Evolutionary conservation across 305 asterid genomes (phyloP), one percentile per base, ranked within the genome.

Genomic region (Fraxinus floribunda): DNA sequence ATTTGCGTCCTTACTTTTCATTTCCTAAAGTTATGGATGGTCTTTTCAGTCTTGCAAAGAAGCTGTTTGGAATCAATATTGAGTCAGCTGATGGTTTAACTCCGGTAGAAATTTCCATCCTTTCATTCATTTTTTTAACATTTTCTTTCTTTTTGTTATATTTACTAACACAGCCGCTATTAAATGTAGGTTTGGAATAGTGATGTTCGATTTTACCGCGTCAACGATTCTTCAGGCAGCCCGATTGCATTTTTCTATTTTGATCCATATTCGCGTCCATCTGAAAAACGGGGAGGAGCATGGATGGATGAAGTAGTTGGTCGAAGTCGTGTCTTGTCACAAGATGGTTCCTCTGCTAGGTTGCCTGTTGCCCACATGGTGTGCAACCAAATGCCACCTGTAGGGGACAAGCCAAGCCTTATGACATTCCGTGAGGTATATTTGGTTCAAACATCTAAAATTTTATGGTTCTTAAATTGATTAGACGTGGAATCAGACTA

Each of bases 361-460:
- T 90, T 97, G 90, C 99, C 99, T 84, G 93, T 92, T 79, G 98
- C 98, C 70, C 98, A 92, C 87, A 93, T 97, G 98, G 97, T 97
- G 84, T 97, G 99, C 92, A 97, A 97, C 90, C 99, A 97, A 88
- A 97, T 97, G 98, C 98, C 99, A 86, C 99, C 99, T 7, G 98
- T 97, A 29, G 99, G 99, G 57, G 92, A 97, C 86, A 97, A 97
- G 82, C 99, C 99, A 78, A 97, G 99, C 88, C 94, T 97, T 52
- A 97, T 97, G 99, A 97, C 99, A 68, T 97, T 97, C 82, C 95
- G 91, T 18, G 99, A 97, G 98, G 99, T 93, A 30, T 30, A 66
- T 70, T 30, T 70, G 20, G 39, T 34, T 29, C 18, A 2, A 24
- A n/a, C 36, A 29, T 68, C 75, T 68, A 26, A 26, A 22, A 62